Base-by-base conservation (phyloP, 1,284 basidiomycete species). In the Chondrostereum purpureum region DNA sequence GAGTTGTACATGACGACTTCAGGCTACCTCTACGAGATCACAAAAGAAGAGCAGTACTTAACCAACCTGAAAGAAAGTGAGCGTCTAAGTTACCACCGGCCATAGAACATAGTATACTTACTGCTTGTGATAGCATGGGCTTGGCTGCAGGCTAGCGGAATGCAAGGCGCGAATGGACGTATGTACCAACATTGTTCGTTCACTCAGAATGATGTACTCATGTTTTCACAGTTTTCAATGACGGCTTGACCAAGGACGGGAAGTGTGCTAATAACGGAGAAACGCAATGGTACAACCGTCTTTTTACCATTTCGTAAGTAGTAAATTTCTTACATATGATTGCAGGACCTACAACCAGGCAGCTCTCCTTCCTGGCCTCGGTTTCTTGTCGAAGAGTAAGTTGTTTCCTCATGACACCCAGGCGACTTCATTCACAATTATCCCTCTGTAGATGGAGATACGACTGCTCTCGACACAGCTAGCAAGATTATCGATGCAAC, bases 1-100 rank as follows among this genome's bases (percentile, higher is more conserved):
- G 54, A 55, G 36, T 48, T 55, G 14, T 55, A 52, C 23, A 47
- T 54, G 34, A 50, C 50, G 11, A 44, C 47, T 19, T 55, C 54
- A 3, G 54, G 52, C 10, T 51, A 48, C 34, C 18, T 54, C 36
- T 54, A 51, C 47, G 54, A 55, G 13, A 46, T 39, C 5, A 53
- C 52, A n/a, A 42, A 50, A 17, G 49, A 55, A n/a, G 27, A 20
- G 16, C 24, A 49, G 24, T 55, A 55, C 31, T 39, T 55, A 14
- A 39, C 39, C 21, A 54, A 53, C 36, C 33, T 47, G 27, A 8
- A 8, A n/a, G n/a, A 31, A 24, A 55, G 18, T 45, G n/a, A 23
- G 13, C 50, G 54, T 55, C 16, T 13, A 52, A 47, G 5, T 10
- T 10, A 10, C 10, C 18, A 8, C 20, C 27, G 27, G 12, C 13